Percentiles rank a stretch among this genome's conserved stretches.
Conservation (phyloP, 2,329 filamentous ascomycete genomes). For the Tolypocladium inflatum region DNA sequence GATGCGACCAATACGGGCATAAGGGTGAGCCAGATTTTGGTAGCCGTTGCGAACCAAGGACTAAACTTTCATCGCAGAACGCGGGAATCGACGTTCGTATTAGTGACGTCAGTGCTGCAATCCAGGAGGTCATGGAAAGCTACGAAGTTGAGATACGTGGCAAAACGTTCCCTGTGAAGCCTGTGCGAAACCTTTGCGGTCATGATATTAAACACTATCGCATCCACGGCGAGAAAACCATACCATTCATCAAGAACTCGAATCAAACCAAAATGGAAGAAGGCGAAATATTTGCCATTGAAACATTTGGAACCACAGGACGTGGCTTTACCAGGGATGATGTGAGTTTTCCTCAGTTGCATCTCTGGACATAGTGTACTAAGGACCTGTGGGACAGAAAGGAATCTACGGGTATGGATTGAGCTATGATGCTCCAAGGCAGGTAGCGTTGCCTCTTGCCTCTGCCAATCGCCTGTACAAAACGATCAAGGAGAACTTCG, state of each 20-base stretch:
- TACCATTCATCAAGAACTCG: constrained; percentile 76
- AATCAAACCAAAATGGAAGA: constrained; percentile 93
- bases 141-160: constrained; percentile 77
- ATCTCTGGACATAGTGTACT: not conserved
- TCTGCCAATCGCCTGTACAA: constrained; percentile 48
- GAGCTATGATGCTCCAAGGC: constrained; percentile 23
- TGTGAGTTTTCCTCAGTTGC: constrained; percentile 30
- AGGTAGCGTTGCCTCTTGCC: constrained; percentile 29
- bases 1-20: constrained; percentile 77
- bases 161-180: constrained; percentile 67
- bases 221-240: constrained; percentile 82
- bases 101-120: constrained; percentile 68
- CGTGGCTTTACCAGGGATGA: constrained; percentile 74
- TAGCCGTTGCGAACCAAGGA: fast-evolving
- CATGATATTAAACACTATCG: constrained; percentile 79
- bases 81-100: constrained; percentile 84
- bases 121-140: constrained; percentile 85
- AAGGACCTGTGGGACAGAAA: constrained; percentile 15
- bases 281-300: constrained; percentile 84
- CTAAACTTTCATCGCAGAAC: constrained; percentile 7
- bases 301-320: constrained; percentile 87
- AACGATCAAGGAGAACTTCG: constrained; percentile 53
- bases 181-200: constrained; percentile 72
- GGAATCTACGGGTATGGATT: constrained; percentile 44
- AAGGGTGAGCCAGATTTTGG: constrained; percentile 26